Conservation (phyloP, 768 basidiomycete species). For the Clitopilus hobsonii region DNA sequence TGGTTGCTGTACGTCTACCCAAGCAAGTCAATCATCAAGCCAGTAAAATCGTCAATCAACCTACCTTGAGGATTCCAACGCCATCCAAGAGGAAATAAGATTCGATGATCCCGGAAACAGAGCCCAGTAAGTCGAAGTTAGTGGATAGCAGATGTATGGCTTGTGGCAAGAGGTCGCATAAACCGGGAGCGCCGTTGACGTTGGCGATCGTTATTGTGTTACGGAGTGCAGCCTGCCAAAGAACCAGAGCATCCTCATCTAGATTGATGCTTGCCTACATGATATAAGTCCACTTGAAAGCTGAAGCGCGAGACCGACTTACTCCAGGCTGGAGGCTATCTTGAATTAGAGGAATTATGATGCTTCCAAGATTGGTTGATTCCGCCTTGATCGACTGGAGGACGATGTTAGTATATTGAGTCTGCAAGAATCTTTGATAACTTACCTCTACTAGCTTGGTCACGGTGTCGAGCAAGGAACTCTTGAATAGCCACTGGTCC, state of each 20-base stretch:
- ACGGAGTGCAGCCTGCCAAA: slow-evolving; percentile 71
- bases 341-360: slow-evolving; percentile 61
- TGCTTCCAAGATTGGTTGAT: slow-evolving; percentile 48
- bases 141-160: slow-evolving; percentile 53
- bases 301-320: slow-evolving; percentile 12
- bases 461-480: slow-evolving; percentile 62
- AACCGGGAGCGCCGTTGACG: slow-evolving; percentile 39
- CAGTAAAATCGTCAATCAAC: slow-evolving; percentile 6
- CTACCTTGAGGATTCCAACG: slow-evolving; percentile 55
- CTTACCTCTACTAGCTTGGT: slow-evolving; percentile 66
- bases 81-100: slow-evolving; percentile 79
- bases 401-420: background rate
- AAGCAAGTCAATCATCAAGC: background rate
- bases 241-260: slow-evolving; percentile 71
- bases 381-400: slow-evolving; percentile 1
- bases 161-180: slow-evolving; percentile 64
- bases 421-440: background rate
- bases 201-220: slow-evolving; percentile 54
- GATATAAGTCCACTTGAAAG: slow-evolving; percentile 6
- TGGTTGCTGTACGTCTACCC: slow-evolving; percentile 51
- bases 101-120: slow-evolving; percentile 61
- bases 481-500: slow-evolving; percentile 69
- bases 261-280: slow-evolving; percentile 59
- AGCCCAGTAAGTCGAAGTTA: slow-evolving; percentile 75
- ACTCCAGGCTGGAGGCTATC: slow-evolving; percentile 60